Evolutionary conservation across 2,329 filamentous ascomycete genomes (phyloP).

Genomic region (Alternaria panax): DNA sequence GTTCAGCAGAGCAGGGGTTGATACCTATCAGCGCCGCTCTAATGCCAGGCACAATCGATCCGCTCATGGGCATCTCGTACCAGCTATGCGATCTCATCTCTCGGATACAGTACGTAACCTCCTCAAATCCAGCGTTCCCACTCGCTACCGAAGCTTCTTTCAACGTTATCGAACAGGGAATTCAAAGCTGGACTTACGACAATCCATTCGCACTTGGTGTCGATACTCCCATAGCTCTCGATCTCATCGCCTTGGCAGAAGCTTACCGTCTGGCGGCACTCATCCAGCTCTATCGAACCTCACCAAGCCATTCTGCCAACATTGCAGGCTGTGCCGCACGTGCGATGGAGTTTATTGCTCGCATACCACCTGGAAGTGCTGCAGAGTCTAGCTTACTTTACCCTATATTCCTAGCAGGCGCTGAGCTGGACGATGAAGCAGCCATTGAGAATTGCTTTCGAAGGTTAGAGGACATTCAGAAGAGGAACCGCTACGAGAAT

Average conservation of each 20-base stretch:
- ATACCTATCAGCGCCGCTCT: conserved; percentile 25
- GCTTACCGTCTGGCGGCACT: conserved; percentile 45
- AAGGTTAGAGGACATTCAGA: conserved; percentile 42
- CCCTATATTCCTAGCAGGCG: conserved; percentile 47
- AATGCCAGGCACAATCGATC: conserved; percentile 42
- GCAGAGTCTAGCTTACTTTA: conserved; percentile 47
- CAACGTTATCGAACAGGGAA: conserved; percentile 40
- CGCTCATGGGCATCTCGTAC: conserved; percentile 48
- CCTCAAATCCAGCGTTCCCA: conserved; percentile 43
- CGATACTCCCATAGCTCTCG: conserved; percentile 42
- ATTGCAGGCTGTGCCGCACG: conserved; percentile 41
- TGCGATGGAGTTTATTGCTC: conserved; percentile 45
- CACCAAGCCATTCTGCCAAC: conserved; percentile 30
- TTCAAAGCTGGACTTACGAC: conserved; percentile 45
- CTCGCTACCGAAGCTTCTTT: conserved; percentile 45
- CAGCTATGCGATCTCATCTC: conserved; percentile 45
- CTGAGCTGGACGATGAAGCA: conserved; percentile 39
- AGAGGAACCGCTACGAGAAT: conserved; percentile 47
- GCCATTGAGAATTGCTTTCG: conserved; percentile 42
- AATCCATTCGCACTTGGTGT: conserved; percentile 41
- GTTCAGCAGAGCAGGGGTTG: conserved; percentile 29
- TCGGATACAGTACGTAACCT: conserved; percentile 45
- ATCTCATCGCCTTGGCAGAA: conserved; percentile 47
- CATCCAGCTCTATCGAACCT: conserved; percentile 47
- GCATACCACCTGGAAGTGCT: conserved; percentile 45